A percentile compares a stretch with the other conserved stretches of the same genome.
Conservation (phyloP, 1,284 basidiomycete genomes). For the Spongiforma sp. region DNA sequence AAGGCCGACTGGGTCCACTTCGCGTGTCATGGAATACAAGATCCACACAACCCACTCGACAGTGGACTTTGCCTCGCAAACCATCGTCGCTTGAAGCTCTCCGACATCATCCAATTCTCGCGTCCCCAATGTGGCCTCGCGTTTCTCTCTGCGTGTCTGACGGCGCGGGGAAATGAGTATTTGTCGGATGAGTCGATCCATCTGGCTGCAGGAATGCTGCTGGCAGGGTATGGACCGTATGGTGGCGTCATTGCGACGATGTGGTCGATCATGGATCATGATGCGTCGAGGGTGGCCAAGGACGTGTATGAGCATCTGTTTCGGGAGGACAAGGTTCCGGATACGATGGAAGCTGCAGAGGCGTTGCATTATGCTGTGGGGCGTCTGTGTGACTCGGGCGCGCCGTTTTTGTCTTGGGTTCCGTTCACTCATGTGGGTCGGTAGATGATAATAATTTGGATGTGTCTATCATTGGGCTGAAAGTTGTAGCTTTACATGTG, state of each 20-base stretch:
- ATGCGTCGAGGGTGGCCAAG: background rate
- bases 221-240: background rate
- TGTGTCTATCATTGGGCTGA: no score
- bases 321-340: background rate
- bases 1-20: background rate
- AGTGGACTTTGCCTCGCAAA: background rate
- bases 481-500: no score
- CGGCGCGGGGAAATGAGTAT: background rate
- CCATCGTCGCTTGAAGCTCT: background rate
- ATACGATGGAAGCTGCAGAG: background rate
- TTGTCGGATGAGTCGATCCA: background rate
- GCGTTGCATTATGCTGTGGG: background rate
- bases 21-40: background rate
- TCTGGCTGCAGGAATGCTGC: background rate
- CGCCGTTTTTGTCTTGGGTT: background rate
- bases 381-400: background rate
- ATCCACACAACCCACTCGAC: background rate
- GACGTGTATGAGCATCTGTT: background rate
- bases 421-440: background rate
- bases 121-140: background rate
- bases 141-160: background rate
- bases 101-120: background rate
- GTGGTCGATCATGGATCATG: background rate
- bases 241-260: background rate
- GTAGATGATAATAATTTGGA: no score